Evolutionary conservation across 768 basidiomycete genomes (phyloP), one percentile per base, ranked within the genome.

Genomic region (Sporobolomyces phaffii): DNA sequence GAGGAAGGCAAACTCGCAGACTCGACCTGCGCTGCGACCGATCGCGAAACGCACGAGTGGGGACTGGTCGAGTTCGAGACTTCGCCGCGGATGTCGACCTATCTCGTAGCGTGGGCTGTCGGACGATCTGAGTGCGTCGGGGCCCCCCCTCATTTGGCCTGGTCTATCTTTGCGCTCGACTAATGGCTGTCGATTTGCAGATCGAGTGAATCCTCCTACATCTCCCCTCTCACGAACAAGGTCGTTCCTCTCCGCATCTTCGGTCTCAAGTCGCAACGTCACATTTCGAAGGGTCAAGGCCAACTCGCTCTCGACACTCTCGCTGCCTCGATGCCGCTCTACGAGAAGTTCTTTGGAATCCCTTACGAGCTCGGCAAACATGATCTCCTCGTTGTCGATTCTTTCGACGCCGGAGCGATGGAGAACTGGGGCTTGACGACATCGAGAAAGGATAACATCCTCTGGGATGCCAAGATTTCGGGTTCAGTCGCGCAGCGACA

Each of bases 221-320:
- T 78, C 51, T 87, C 89, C 75, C 89, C 89, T 13, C 76, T 93
- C 50, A 89, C 87, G 60, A 87, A 87, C 40, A 88, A 86, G 78
- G 83, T 81, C 5, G 81, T 91, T 48, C 90, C 92, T 5, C 82
- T 97, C 58, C 84, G 89, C 44, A 84, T 94, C 70, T 93, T 94
- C 76, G 82, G 87, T 17, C 92, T 57, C 17, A 44, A 45, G 28
- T 38, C 45, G 14, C 44, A 45, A n/a, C 40, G 44, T 2, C 52
- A 63, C 24, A 45, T 63, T n/a, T 41, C 43, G 44, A 26, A 44
- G 13, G 64, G 64, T 86, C 87, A 56, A 48, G 62, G 62, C 13
- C 76, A 88, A 72, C 91, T 91, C 75, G 89, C 88, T 18, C 84
- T 98, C 41, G 90, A 93, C 72, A 86, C 94, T 70, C 62, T 68